Evolutionary conservation across 495 filamentous ascomycete species (phyloP).

Genomic region (Usnea hakonensis): DNA sequence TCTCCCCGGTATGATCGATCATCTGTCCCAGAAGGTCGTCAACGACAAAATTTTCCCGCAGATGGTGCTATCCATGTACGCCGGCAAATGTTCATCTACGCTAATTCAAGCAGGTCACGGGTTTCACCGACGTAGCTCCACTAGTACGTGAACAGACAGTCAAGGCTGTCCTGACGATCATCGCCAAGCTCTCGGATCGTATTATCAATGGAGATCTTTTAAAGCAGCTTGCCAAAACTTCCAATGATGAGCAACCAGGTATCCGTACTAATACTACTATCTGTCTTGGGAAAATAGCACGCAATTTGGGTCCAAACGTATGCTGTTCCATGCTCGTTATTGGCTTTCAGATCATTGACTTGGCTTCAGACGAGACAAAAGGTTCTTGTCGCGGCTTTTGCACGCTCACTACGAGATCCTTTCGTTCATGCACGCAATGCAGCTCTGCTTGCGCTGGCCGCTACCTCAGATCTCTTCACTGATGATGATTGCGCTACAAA

Average conservation of each 20-base stretch:
- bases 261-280: constrained; percentile 98
- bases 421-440: constrained; percentile 91
- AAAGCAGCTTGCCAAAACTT: constrained; percentile 86
- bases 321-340: constrained; percentile 14
- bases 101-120: constrained; percentile 55
- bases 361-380: constrained; percentile 59
- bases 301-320: constrained; percentile 68
- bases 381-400: constrained; percentile 86
- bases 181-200: constrained; percentile 83
- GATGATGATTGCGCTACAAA: constrained; percentile 85
- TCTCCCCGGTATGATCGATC: constrained; percentile 83
- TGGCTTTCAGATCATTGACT: constrained; percentile 12
- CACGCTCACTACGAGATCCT: constrained; percentile 79
- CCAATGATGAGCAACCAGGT: constrained; percentile 95
- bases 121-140: constrained; percentile 85
- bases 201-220: constrained; percentile 89
- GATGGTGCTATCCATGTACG: constrained; percentile 48
- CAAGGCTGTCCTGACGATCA: constrained; percentile 78
- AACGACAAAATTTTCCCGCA: constrained; percentile 96
- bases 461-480: constrained; percentile 75
- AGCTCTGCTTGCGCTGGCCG: constrained; percentile 73
- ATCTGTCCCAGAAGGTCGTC: constrained; percentile 79
- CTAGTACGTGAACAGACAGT: constrained; percentile 92
- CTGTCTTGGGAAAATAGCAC: constrained; percentile 90
- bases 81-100: background rate